phyloP scores from a whole-genome alignment of 805 yeast species.

The Schizosaccharomyces osmophilus region DNA sequence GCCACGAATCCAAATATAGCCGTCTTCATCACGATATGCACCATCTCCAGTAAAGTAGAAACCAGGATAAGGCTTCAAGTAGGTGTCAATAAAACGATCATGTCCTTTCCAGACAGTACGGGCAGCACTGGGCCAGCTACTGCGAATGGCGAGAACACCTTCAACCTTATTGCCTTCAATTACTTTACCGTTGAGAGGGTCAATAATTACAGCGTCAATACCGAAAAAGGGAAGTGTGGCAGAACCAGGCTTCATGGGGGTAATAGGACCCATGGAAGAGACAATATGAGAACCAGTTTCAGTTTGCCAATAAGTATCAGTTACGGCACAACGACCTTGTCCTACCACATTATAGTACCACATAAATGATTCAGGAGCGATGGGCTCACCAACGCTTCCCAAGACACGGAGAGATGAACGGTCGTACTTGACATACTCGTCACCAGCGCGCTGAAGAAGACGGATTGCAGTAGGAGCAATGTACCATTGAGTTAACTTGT shows the following conservation, averaged over 20 bases:
- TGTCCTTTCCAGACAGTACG: conserved; percentile 85
- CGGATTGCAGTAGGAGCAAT: conserved; percentile 97
- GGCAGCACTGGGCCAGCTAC: conserved; percentile 97
- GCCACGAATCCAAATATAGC: conserved; percentile 93
- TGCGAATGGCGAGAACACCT: conserved; percentile 78
- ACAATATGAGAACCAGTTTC: conserved; percentile 91
- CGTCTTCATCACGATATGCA: conserved; percentile 91
- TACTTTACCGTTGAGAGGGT: conserved; percentile 77
- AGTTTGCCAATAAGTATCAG: conserved; percentile 97
- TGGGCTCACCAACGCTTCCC: conserved; percentile 97
- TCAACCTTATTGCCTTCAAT: conserved; percentile 72
- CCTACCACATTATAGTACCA: conserved; percentile 93
- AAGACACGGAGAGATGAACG: conserved; percentile 68
- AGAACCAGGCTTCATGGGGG: conserved; percentile 91
- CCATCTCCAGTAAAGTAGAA: conserved; percentile 95
- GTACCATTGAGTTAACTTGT: conserved; percentile 84
- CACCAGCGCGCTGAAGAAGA: conserved; percentile 74
- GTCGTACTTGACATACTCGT: conserved; percentile 59
- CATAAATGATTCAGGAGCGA: conserved; percentile 93
- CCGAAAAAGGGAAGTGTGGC: conserved; percentile 95
- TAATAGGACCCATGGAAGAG: conserved; percentile 82
- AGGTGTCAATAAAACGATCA: conserved; percentile 67
- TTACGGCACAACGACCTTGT: conserved; percentile 64
- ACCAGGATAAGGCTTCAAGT: conserved; percentile 78
- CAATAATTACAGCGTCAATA: conserved; percentile 68